phyloP scores from a whole-genome alignment of 352 stramenopile species.

The Globisporangium emineosum region DNA sequence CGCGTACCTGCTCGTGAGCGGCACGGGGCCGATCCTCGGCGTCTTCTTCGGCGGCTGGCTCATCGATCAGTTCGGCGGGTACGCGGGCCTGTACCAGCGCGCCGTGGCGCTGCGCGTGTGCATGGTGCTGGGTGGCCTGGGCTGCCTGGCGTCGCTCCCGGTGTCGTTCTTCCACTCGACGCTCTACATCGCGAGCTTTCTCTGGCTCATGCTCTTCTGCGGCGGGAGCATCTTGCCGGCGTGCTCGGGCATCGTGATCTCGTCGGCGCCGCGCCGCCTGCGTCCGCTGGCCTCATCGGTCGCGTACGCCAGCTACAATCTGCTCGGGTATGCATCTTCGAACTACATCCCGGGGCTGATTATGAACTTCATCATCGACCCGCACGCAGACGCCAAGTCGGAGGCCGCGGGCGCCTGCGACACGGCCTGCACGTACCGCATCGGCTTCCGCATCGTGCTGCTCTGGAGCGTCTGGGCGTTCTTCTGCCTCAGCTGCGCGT shows the following conservation, averaged over 20 bases:
- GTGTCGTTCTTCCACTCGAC: conserved; percentile 71
- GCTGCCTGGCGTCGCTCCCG: conserved; percentile 48
- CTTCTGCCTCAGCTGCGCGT: conserved; percentile 53
- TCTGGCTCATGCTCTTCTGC: conserved; percentile 87
- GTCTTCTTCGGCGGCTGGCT: conserved; percentile 87
- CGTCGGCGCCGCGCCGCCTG: conserved; percentile 51
- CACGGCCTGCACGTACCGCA: conserved; percentile 73
- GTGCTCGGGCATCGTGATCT: conserved; percentile 85
- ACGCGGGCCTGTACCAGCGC: conserved; percentile 64
- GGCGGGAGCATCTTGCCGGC: conserved; percentile 65
- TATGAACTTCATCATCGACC: conserved; percentile 78
- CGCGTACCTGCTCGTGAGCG: conserved; percentile 70
- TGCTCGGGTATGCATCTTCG: conserved; percentile 84
- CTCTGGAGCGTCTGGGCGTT: conserved; percentile 74
- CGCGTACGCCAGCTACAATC: conserved; percentile 78
- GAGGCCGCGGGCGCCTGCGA: conserved; percentile 41
- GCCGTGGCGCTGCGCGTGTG: conserved; percentile 67
- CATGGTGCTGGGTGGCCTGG: conserved; percentile 56
- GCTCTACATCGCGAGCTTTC: conserved; percentile 59
- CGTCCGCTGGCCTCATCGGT: conserved; percentile 75
- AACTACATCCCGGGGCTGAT: conserved; percentile 82
- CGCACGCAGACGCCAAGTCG: conserved; percentile 23
- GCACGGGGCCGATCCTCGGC: conserved; percentile 74
- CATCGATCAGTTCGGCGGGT: conserved; percentile 77
- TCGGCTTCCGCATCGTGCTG: conserved; percentile 81